Conservation (phyloP, 768 basidiomycete genomes). For the Tricholoma furcatifolium region DNA sequence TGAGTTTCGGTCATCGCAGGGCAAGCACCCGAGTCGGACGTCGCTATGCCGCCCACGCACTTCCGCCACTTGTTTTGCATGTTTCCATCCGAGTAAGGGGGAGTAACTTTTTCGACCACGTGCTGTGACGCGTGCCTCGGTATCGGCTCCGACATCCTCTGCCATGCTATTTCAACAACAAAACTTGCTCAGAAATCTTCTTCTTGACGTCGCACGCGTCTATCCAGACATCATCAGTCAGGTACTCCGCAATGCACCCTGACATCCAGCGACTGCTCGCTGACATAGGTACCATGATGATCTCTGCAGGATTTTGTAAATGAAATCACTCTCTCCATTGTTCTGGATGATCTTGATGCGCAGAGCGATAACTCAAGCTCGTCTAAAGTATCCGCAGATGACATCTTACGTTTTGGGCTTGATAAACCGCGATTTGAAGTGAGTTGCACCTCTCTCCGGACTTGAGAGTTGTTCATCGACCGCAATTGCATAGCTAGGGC, state of each 20-base stretch:
- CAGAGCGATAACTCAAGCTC: background rate
- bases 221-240: conserved; percentile 3
- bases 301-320: conserved; percentile 1
- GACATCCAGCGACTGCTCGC: background rate
- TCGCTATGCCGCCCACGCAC: no score
- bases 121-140: conserved; percentile 5
- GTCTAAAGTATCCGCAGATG: conserved; percentile 6
- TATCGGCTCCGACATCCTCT: background rate
- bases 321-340: conserved; percentile 7
- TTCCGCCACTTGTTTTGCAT: background rate
- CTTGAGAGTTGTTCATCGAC: background rate
- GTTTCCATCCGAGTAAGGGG: background rate
- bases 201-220: conserved; percentile 8
- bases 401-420: conserved; percentile 14
- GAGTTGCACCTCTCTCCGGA: background rate
- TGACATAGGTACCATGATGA: background rate
- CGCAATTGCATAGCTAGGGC: conserved; percentile 4
- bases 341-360: background rate
- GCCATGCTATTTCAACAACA: background rate
- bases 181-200: background rate
- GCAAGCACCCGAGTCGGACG: no score
- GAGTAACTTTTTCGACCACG: background rate
- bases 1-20: no score
- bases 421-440: conserved; percentile 9
- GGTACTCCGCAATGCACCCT: background rate